Base-by-base conservation (phyloP, 1,284 basidiomycete genomes). In the Cutaneotrichosporon sp. region DNA sequence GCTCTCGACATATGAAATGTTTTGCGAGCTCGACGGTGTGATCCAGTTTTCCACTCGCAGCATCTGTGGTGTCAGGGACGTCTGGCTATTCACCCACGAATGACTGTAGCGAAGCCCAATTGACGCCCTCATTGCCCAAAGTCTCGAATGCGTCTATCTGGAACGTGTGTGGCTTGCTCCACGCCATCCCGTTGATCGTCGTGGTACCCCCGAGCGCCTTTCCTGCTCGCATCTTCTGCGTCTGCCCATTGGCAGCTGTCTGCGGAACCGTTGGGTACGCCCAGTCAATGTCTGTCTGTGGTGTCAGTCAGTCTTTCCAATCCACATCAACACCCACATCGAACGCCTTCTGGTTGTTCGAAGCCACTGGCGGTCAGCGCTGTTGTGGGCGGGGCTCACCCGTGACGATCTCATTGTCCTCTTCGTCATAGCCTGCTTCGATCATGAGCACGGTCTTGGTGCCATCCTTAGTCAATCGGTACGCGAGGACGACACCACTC, bases 401-500 rank as follows among this genome's bases (percentile, higher is more conserved):
- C 2, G 20, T 39, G 19, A 69, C 65, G 44, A 57, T 55, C n/a
- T 37, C 10, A 41, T 63, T 61, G 27, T 33, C 33, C 48, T 65
- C 62, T 48, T 71, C 59, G 42, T 65, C 59, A 25, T 61, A 57
- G 4, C 71, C 71, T 1, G 65, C 64, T 51, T 73, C 71, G 35
- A 73, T 57, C 17, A 73, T 55, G 46, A 75, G 52, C 2, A 74
- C 66, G 1, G 78, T 79, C 45, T 78, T 70, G 8, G 63, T 61
- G 1, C 80, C 64, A 59, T 85, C 79, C 62, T 85, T 83, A 0
- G 82, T 68, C 24, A 87, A 75, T 4, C 84, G 77, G 12, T 77
- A 75, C 3, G 85, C 84, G 6, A 87, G 79, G 0, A 82, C 82
- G 8, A 80, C 76, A 3, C 85, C 85, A 1, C 81, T 78, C 4